Percentiles rank a stretch among this genome's conserved stretches.
phyloP scores from a whole-genome alignment of 2,329 filamentous ascomycete genomes.

The Alternaria burnsii region DNA sequence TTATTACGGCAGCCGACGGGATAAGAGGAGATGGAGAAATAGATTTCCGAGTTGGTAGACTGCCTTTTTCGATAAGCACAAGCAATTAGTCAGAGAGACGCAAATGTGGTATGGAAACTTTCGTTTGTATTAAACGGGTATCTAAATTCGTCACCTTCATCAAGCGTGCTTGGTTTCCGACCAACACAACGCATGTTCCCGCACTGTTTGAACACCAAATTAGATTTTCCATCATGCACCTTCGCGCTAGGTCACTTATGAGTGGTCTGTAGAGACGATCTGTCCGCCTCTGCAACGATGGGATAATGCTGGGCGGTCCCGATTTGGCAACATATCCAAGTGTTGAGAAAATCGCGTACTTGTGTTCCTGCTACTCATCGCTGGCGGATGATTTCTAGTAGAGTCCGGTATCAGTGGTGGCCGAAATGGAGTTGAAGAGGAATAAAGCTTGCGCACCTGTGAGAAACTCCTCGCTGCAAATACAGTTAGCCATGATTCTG shows the following conservation, averaged over 20 bases:
- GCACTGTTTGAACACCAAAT: not conserved
- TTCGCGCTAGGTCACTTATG: not conserved
- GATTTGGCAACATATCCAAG: not conserved
- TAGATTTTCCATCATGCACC: not conserved
- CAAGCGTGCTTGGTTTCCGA: constrained; percentile 1
- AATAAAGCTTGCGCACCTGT: constrained; percentile 65
- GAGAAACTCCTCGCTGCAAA: constrained; percentile 59
- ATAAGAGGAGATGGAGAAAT: not conserved
- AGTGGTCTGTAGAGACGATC: not conserved
- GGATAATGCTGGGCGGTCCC: not conserved
- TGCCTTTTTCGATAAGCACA: too few species aligned
- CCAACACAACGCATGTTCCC: not conserved
- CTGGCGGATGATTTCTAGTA: constrained; percentile 58
- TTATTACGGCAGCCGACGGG: not conserved
- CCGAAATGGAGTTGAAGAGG: constrained; percentile 62
- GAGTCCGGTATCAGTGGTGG: constrained; percentile 60
- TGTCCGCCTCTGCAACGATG: not conserved
- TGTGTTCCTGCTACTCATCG: constrained; percentile 30
- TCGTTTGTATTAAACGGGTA: constrained; percentile 18
- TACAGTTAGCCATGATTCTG: constrained; percentile 13
- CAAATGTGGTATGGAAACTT: not conserved
- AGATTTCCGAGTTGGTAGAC: not conserved
- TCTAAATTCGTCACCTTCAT: constrained; percentile 16
- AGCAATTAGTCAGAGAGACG: not conserved
- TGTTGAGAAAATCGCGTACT: not conserved